These are phyloP conservation scores for Hymenoscyphus infarciens DNA, from an alignment of 2,329 filamentous ascomycete species.

Conservation along the genomic window DNA sequence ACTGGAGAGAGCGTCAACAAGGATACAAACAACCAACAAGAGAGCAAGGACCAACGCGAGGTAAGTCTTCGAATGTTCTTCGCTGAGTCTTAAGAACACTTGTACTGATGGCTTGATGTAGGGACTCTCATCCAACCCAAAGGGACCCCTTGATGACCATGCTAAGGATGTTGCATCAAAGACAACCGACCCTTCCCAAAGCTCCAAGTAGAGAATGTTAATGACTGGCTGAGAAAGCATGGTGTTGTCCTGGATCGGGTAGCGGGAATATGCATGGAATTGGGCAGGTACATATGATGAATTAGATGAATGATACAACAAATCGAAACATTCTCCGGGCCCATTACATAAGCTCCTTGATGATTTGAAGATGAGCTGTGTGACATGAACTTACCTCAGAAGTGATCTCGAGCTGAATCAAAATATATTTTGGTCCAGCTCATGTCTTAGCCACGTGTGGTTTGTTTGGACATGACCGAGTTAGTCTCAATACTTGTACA, in stretches of 20 bases:
- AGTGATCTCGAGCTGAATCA: no score
- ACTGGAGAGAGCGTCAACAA: constrained; percentile 56
- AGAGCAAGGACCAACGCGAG: constrained; percentile 48
- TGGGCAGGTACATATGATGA: neutral
- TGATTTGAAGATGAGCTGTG: neutral
- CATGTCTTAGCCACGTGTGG: neutral
- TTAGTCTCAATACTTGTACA: no score
- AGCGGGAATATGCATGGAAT: neutral
- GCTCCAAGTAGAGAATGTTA: constrained; percentile 7
- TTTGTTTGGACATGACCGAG: neutral
- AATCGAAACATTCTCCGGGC: neutral
- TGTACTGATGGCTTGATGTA: constrained; percentile 30
- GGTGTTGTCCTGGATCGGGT: neutral
- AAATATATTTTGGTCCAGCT: no score
- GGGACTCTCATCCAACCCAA: constrained; percentile 63
- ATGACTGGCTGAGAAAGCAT: neutral
- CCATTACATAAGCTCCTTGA: neutral
- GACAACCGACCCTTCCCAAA: constrained; percentile 15
- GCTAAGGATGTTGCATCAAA: constrained; percentile 49
- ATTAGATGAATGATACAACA: neutral
- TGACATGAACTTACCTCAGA: no score
- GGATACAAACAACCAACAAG: constrained; percentile 47
- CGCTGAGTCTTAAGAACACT: no score
- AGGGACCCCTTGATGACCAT: constrained; percentile 57
- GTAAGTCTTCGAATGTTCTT: no score